Conservation (phyloP, 176 grass and related monocot species). For the Zizania latifolia region DNA sequence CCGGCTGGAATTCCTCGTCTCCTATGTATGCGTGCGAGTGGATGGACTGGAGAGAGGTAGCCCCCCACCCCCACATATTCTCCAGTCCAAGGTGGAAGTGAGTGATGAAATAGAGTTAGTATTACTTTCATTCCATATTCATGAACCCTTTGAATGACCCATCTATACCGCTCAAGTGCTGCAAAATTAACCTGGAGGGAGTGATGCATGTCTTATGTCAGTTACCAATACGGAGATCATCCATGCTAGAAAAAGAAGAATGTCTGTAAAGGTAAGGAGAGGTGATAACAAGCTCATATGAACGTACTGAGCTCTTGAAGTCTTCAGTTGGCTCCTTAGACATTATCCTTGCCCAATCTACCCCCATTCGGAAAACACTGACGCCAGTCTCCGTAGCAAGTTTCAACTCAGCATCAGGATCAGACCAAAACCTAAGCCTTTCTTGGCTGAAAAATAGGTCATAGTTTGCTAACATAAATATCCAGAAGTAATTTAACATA, state of each 20-base stretch:
- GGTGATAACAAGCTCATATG: background rate
- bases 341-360: slow-evolving; percentile 92
- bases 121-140: slow-evolving; percentile 95
- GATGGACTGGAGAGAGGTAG: too few relatives aligned
- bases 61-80: slow-evolving; percentile 90
- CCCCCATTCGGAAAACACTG: slow-evolving; percentile 80
- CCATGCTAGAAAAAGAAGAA: slow-evolving; percentile 7
- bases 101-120: slow-evolving; percentile 92
- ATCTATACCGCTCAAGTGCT: slow-evolving; percentile 83
- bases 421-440: slow-evolving; percentile 94
- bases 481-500: background rate
- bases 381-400: slow-evolving; percentile 77
- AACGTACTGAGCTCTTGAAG: slow-evolving; percentile 57
- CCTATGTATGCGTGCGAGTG: too few relatives aligned
- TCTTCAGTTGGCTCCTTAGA: slow-evolving; percentile 58
- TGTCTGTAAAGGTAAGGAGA: slow-evolving; percentile 6
- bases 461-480: slow-evolving; percentile 1
- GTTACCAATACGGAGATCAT: slow-evolving; percentile 4
- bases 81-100: slow-evolving; percentile 95
- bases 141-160: slow-evolving; percentile 76
- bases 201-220: background rate
- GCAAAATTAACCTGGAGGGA: slow-evolving; percentile 84
- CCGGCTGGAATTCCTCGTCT: too few relatives aligned
- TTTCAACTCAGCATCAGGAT: slow-evolving; percentile 88
- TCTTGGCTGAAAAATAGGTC: slow-evolving; percentile 55